phyloP scores from a whole-genome alignment of 2,329 filamentous ascomycete genomes.

The Penicillium sp. region DNA sequence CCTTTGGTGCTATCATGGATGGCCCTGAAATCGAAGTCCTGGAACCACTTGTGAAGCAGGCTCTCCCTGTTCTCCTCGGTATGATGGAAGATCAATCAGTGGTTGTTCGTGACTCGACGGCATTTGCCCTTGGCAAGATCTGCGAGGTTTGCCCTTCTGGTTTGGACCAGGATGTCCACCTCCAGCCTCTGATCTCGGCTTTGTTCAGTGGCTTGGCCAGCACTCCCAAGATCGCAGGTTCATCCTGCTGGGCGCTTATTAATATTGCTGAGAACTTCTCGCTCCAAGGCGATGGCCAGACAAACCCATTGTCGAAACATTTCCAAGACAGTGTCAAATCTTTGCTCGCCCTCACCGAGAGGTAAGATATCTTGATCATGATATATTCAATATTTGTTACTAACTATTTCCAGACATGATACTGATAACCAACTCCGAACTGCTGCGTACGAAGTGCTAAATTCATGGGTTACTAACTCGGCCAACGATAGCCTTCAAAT shows the following conservation, averaged over 20 bases:
- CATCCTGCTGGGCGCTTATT: slow-evolving; percentile 99
- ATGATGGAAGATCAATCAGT: slow-evolving; percentile 89
- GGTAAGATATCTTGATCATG: slow-evolving; percentile 35
- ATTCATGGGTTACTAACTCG: slow-evolving; percentile 87
- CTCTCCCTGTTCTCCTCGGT: slow-evolving; percentile 81
- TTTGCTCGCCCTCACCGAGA: slow-evolving; percentile 79
- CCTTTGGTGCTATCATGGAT: slow-evolving; percentile 98
- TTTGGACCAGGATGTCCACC: slow-evolving; percentile 78
- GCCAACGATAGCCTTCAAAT: slow-evolving; percentile 79
- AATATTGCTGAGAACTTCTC: slow-evolving; percentile 95
- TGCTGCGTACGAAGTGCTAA: slow-evolving; percentile 94
- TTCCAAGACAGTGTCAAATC: slow-evolving; percentile 89
- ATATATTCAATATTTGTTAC: neutral
- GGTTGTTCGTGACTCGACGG: slow-evolving; percentile 92
- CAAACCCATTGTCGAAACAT: slow-evolving; percentile 82
- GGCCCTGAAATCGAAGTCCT: slow-evolving; percentile 89
- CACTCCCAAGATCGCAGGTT: slow-evolving; percentile 94
- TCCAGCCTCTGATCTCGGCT: slow-evolving; percentile 79
- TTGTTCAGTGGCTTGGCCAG: slow-evolving; percentile 86
- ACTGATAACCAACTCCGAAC: slow-evolving; percentile 86
- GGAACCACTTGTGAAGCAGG: slow-evolving; percentile 93
- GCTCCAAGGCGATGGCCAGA: slow-evolving; percentile 72
- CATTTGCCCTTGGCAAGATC: slow-evolving; percentile 92
- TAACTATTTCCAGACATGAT: slow-evolving; percentile 50
- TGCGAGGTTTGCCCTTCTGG: slow-evolving; percentile 89